A percentile compares a stretch with the other conserved stretches of the same genome.
phyloP scores from a whole-genome alignment of 805 yeast genomes.

The Wickerhamiella vanderwaltii region DNA sequence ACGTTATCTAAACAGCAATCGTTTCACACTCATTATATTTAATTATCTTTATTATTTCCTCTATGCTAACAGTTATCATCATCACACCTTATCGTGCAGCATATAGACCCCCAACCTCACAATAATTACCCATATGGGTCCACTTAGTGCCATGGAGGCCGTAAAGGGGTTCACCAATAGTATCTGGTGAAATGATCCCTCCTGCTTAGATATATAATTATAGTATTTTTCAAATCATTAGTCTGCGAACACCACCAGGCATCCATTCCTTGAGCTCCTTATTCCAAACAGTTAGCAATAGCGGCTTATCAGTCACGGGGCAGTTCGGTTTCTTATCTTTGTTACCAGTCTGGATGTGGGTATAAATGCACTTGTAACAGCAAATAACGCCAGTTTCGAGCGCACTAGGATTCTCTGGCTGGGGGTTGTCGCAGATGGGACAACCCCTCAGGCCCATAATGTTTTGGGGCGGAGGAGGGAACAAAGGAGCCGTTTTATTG shows the following conservation, averaged over 20 bases:
- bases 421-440: slow-evolving; percentile 50
- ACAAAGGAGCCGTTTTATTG: slow-evolving; percentile 14
- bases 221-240: slow-evolving; percentile 32
- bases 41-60: slow-evolving; percentile 31
- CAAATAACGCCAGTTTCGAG: slow-evolving; percentile 87
- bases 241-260: slow-evolving; percentile 58
- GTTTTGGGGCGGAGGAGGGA: slow-evolving; percentile 20
- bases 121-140: too few species aligned
- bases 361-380: slow-evolving; percentile 76
- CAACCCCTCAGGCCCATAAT: slow-evolving; percentile 31
- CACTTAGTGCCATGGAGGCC: too few species aligned
- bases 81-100: too few species aligned
- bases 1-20: slow-evolving; percentile 11
- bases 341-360: slow-evolving; percentile 41
- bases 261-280: slow-evolving; percentile 54
- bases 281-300: slow-evolving; percentile 49
- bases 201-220: too few species aligned
- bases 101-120: too few species aligned
- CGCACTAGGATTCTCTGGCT: slow-evolving; percentile 58
- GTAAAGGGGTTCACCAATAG: too few species aligned
- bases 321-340: slow-evolving; percentile 54
- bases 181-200: too few species aligned
- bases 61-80: slow-evolving; percentile 52
- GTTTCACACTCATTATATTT: neutral
- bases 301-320: slow-evolving; percentile 64